Evolutionary conservation across 805 yeast genomes (phyloP).

Genomic region (Yamadazyma takamatsuzukensis): DNA sequence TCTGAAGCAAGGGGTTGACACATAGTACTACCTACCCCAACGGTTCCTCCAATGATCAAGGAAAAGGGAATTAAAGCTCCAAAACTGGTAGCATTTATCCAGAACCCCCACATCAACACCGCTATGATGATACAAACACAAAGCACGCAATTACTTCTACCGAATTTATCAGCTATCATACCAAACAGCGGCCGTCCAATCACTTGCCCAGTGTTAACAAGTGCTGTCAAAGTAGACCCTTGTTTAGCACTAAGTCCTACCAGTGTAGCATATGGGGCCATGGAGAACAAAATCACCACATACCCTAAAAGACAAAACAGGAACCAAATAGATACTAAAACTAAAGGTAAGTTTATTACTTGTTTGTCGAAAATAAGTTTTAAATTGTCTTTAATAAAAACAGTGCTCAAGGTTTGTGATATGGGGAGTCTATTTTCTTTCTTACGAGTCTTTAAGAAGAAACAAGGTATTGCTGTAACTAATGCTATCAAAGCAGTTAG

Average conservation of each 20-base stretch:
- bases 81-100: constrained; percentile 35
- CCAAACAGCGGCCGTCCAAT: constrained; percentile 53
- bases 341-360: constrained; percentile 23
- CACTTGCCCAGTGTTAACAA: constrained; percentile 40
- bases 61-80: constrained; percentile 28
- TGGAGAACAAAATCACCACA: constrained; percentile 30
- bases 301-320: constrained; percentile 36
- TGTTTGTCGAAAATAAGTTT: constrained; percentile 32
- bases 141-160: constrained; percentile 38
- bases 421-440: constrained; percentile 17
- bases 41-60: constrained; percentile 24
- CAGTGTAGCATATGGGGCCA: constrained; percentile 36
- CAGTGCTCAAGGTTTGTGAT: constrained; percentile 18
- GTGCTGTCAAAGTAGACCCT: constrained; percentile 30
- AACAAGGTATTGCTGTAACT: constrained; percentile 32
- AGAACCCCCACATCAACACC: constrained; percentile 30
- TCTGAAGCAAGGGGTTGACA: constrained; percentile 24
- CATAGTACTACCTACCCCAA: constrained; percentile 28
- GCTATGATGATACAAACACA: constrained; percentile 19
- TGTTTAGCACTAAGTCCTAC: constrained; percentile 42
- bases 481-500: constrained; percentile 32
- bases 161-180: constrained; percentile 42
- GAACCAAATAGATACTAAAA: constrained; percentile 30
- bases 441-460: constrained; percentile 46
- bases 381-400: constrained; percentile 18